A percentile compares a stretch with the other conserved stretches of the same genome.
Conservation (phyloP, 2,329 filamentous ascomycete genomes). For the Didymella segeticola region DNA sequence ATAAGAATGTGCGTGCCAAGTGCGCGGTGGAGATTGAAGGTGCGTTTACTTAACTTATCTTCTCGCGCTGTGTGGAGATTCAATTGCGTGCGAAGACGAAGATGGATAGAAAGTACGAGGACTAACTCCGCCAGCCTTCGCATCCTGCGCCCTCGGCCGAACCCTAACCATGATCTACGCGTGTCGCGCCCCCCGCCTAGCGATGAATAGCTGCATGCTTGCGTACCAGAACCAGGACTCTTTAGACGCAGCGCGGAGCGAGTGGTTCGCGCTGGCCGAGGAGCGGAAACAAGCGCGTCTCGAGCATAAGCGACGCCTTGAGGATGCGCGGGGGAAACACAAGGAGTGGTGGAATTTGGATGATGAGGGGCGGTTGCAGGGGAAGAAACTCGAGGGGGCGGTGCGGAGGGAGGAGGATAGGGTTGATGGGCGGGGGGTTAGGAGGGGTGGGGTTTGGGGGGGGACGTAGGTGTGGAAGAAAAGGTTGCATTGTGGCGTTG, state of each 20-base stretch:
- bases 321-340: slow-evolving; percentile 56
- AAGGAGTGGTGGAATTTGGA: slow-evolving; percentile 60
- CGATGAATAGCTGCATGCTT: slow-evolving; percentile 96
- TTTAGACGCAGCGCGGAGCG: slow-evolving; percentile 85
- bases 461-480: neutral
- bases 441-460: slow-evolving; percentile 23
- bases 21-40: slow-evolving; percentile 70
- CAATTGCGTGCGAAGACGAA: too few relatives aligned
- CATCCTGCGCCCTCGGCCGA: slow-evolving; percentile 83
- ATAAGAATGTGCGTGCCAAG: slow-evolving; percentile 79
- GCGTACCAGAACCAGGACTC: slow-evolving; percentile 82
- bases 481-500: neutral
- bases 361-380: slow-evolving; percentile 43
- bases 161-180: slow-evolving; percentile 88
- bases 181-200: slow-evolving; percentile 78
- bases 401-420: slow-evolving; percentile 25
- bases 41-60: slow-evolving; percentile 36
- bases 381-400: slow-evolving; percentile 25
- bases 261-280: slow-evolving; percentile 85
- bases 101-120: too few relatives aligned
- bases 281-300: slow-evolving; percentile 73
- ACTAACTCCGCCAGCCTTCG: slow-evolving; percentile 71
- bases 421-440: slow-evolving; percentile 28
- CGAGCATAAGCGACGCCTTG: slow-evolving; percentile 55
- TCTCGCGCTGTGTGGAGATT: too few relatives aligned